Evolutionary conservation across 2,329 filamentous ascomycete species (phyloP).

Genomic region (Fusarium praegraminearum): DNA sequence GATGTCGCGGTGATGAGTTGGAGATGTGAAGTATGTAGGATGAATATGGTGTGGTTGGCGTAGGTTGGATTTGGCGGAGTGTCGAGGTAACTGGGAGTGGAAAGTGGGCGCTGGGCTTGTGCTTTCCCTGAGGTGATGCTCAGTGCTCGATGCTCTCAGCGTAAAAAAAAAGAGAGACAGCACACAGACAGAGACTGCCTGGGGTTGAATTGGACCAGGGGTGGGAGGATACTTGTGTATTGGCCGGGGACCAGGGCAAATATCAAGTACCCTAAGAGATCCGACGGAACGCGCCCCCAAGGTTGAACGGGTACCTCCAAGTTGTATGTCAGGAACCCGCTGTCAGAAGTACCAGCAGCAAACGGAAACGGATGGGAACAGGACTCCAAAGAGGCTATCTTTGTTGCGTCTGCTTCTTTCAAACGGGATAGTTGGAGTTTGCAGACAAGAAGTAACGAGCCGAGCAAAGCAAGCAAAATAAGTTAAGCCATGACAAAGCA

Average conservation of each 20-base stretch:
- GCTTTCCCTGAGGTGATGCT: constrained; percentile 39
- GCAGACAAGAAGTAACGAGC: constrained; percentile 14
- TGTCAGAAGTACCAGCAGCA: constrained; percentile 32
- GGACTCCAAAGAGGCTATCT: constrained; percentile 8
- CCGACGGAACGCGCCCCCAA: constrained; percentile 27
- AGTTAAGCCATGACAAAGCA: background rate
- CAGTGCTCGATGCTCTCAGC: constrained; percentile 18
- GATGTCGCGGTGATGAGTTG: constrained; percentile 43
- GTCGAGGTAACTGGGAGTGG: constrained; percentile 45
- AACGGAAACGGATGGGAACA: constrained; percentile 35
- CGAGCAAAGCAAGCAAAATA: background rate
- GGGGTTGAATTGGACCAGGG: constrained; percentile 37
- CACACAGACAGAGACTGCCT: constrained; percentile 10
- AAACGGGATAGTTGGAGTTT: constrained; percentile 8
- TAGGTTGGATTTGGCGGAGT: constrained; percentile 45
- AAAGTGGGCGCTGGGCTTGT: constrained; percentile 44
- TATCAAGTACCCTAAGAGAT: constrained; percentile 23
- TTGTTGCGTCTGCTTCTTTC: background rate
- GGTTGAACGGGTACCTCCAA: constrained; percentile 30
- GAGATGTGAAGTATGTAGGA: constrained; percentile 35
- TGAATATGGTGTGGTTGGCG: constrained; percentile 44
- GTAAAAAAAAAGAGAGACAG: constrained; percentile 39
- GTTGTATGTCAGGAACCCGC: constrained; percentile 31
- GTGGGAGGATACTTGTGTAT: constrained; percentile 37
- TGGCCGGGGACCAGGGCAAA: constrained; percentile 15